Conservation (phyloP, 495 filamentous ascomycete species). For the Penicillium verhagenii region DNA sequence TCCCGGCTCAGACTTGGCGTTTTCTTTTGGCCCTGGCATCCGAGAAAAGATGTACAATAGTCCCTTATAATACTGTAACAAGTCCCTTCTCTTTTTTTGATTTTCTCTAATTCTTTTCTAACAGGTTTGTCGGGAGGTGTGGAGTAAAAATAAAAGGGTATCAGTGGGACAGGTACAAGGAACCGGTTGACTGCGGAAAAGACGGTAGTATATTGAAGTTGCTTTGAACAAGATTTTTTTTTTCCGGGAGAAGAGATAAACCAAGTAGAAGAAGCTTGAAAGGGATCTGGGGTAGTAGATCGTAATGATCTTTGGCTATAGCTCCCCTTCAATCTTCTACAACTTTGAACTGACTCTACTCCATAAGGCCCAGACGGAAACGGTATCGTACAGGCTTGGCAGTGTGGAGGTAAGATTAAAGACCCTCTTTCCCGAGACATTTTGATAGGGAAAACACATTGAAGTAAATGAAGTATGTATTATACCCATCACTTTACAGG, state of each 20-base stretch:
- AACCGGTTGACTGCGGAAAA: background rate
- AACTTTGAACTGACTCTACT: background rate
- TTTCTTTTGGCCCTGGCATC: background rate
- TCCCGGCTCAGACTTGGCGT: background rate
- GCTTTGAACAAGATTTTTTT: too few relatives aligned
- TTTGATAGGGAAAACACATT: background rate
- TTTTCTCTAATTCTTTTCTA: background rate
- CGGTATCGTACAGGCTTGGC: background rate
- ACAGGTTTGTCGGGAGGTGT: background rate
- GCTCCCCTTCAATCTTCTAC: background rate
- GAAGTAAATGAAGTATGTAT: too few relatives aligned
- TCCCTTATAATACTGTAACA: background rate
- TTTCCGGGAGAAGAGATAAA: too few relatives aligned
- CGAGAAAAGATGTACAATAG: background rate
- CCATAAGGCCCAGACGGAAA: background rate
- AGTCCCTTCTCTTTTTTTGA: background rate
- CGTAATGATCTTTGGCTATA: background rate
- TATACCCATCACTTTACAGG: too few relatives aligned
- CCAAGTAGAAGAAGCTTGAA: too few relatives aligned
- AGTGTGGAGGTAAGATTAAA: background rate
- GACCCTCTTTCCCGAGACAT: background rate
- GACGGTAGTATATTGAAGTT: background rate
- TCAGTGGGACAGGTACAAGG: background rate
- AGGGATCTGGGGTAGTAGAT: background rate
- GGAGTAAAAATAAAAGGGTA: background rate